Percentiles rank a stretch among this genome's conserved stretches.
Evolutionary conservation across 768 basidiomycete species (phyloP).

Genomic region (Dendrothele bispora): DNA sequence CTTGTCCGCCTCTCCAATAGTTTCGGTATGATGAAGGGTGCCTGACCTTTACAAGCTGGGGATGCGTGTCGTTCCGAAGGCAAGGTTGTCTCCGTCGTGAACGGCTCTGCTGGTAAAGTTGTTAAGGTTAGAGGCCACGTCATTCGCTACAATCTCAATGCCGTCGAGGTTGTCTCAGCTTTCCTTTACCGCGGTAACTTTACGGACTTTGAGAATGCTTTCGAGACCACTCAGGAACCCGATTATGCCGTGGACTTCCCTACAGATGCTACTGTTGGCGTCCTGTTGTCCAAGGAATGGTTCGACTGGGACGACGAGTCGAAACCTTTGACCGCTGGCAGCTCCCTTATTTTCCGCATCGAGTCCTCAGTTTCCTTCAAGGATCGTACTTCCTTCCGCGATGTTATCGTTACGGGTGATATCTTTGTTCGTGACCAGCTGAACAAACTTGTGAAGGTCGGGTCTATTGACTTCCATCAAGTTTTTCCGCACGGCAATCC

Average conservation of each 20-base stretch:
- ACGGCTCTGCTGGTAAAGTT: conserved; percentile 88
- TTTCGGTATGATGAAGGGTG: conserved; percentile 85
- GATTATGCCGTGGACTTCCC: conserved; percentile 80
- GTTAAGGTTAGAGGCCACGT: conserved; percentile 89
- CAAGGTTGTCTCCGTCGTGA: conserved; percentile 84
- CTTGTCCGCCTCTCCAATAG: conserved; percentile 97
- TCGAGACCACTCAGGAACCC: conserved; percentile 87
- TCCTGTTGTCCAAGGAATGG: conserved; percentile 96
- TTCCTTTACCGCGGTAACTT: conserved; percentile 98
- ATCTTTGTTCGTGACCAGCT: conserved; percentile 87
- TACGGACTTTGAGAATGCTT: conserved; percentile 92
- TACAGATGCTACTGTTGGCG: conserved; percentile 81
- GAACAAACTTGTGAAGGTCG: conserved; percentile 87
- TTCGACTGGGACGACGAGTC: conserved; percentile 91
- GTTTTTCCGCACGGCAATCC: conserved; percentile 93
- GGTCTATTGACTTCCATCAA: conserved; percentile 80
- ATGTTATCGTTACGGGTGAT: conserved; percentile 80
- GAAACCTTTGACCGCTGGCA: conserved; percentile 75
- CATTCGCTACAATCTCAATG: conserved; percentile 70
- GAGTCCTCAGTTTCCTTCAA: conserved; percentile 90
- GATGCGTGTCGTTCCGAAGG: conserved; percentile 92
- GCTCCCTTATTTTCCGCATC: conserved; percentile 85
- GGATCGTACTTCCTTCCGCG: conserved; percentile 82
- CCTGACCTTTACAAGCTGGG: conserved; percentile 74
- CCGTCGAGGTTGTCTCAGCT: conserved; percentile 91